A percentile compares a stretch with the other conserved stretches of the same genome.
phyloP scores from a whole-genome alignment of 139 green algal species.

The Coccomyxa sp. region DNA sequence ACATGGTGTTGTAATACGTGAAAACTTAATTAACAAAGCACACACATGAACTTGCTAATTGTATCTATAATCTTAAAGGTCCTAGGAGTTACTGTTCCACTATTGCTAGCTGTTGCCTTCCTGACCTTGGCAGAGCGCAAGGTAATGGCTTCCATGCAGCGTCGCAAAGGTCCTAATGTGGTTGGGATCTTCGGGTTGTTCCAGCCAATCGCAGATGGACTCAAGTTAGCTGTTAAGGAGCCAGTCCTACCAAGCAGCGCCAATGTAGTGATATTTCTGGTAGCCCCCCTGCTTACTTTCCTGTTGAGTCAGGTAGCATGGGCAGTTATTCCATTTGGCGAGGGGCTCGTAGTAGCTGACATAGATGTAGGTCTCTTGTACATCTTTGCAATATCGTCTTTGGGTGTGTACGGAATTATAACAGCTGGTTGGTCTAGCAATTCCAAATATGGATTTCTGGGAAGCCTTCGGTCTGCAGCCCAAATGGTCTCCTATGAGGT shows the following conservation, averaged over 20 bases:
- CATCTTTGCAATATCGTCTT: constrained; percentile 61
- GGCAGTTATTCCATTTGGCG: constrained; percentile 56
- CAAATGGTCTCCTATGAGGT: constrained; percentile 79
- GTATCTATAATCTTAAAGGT: constrained; percentile 47
- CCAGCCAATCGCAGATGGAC: constrained; percentile 68
- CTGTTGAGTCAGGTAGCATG: constrained; percentile 66
- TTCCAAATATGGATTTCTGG: constrained; percentile 76
- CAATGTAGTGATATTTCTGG: constrained; percentile 59
- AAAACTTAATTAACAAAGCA: constrained; percentile 10
- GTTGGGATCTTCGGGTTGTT: constrained; percentile 67
- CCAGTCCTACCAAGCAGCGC: constrained; percentile 66
- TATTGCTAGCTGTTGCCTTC: constrained; percentile 59
- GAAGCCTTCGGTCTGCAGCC: constrained; percentile 56
- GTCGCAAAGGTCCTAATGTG: constrained; percentile 65
- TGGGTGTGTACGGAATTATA: constrained; percentile 75
- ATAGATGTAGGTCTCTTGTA: constrained; percentile 57
- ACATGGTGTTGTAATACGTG: neutral
- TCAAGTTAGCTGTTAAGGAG: constrained; percentile 72
- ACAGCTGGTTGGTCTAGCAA: constrained; percentile 67
- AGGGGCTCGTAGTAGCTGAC: constrained; percentile 54
- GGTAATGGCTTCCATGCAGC: constrained; percentile 71
- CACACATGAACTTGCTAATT: constrained; percentile 39
- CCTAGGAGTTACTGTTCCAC: constrained; percentile 50
- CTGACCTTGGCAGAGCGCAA: constrained; percentile 64
- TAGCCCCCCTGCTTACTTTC: constrained; percentile 71